Conservation (phyloP, 2,329 filamentous ascomycete genomes). For the Setomelanomma holmii region DNA sequence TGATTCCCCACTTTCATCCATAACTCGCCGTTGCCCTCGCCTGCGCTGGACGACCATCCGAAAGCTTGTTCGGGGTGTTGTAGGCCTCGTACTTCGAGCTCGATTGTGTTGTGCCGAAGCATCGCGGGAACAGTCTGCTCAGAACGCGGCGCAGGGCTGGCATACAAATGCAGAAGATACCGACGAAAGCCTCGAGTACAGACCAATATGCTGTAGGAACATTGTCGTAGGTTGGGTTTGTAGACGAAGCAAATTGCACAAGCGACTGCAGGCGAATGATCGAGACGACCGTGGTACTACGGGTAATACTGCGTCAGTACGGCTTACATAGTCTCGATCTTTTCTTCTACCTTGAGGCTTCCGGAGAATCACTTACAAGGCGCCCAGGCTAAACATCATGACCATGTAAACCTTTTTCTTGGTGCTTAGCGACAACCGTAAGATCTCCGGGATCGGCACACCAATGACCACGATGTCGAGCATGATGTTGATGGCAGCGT, state of each 20-base stretch:
- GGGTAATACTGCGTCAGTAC: conserved; percentile 5
- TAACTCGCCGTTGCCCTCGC: neutral
- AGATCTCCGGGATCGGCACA: conserved; percentile 25
- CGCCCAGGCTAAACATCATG: conserved; percentile 40
- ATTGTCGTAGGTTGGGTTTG: conserved; percentile 48
- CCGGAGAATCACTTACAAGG: conserved; percentile 40
- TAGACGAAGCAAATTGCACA: conserved; percentile 49
- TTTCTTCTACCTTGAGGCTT: neutral
- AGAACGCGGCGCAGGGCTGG: conserved; percentile 22
- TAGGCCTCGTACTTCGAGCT: conserved; percentile 5
- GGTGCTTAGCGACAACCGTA: conserved; percentile 22
- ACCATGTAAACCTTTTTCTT: conserved; percentile 41
- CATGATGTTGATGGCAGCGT: conserved; percentile 22
- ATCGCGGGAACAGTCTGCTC: conserved; percentile 41
- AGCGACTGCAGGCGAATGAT: conserved; percentile 51
- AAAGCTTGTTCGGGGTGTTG: conserved; percentile 2
- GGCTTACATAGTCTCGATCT: too few relatives aligned
- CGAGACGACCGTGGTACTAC: conserved; percentile 46
- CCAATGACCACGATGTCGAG: conserved; percentile 22
- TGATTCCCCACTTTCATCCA: neutral
- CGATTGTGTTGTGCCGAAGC: conserved; percentile 13
- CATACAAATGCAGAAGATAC: conserved; percentile 27
- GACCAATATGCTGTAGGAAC: conserved; percentile 20
- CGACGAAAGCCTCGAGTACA: conserved; percentile 19
- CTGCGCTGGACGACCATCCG: neutral